Conservation (phyloP, 2,329 filamentous ascomycete species). For the Clonostachys solani region DNA sequence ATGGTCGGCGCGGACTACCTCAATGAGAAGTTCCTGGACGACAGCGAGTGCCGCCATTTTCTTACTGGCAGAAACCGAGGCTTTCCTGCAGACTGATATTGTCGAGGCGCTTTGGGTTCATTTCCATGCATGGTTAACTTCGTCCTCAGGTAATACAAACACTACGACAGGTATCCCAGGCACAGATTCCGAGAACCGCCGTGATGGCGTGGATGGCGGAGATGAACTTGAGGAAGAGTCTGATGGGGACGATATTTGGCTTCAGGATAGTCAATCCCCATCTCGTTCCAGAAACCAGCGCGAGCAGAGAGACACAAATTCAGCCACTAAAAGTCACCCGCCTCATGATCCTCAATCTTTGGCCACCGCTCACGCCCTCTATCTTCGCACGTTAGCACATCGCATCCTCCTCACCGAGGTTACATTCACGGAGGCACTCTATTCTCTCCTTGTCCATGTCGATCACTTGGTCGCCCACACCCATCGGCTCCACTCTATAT, state of each 20-base stretch:
- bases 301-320: not conserved
- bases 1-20: constrained; percentile 55
- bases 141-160: not conserved
- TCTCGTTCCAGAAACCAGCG: not conserved
- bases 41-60: constrained; percentile 84
- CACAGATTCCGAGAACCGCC: too few relatives aligned
- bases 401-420: constrained; percentile 62
- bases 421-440: constrained; percentile 60
- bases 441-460: constrained; percentile 66
- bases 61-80: constrained; percentile 81
- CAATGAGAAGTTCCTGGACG: constrained; percentile 84
- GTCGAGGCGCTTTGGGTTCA: constrained; percentile 77
- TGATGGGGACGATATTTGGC: constrained; percentile 19
- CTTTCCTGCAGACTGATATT: constrained; percentile 87
- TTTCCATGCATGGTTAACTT: constrained; percentile 70
- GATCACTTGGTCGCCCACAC: constrained; percentile 79
- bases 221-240: not conserved
- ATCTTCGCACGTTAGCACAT: constrained; percentile 64
- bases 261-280: constrained; percentile 13
- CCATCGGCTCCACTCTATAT: constrained; percentile 70
- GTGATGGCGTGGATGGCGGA: not conserved
- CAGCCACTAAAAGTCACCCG: constrained; percentile 1
- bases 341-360: constrained; percentile 80
- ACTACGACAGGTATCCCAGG: too few relatives aligned
- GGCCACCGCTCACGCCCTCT: constrained; percentile 72